Evolutionary conservation across 2,329 filamentous ascomycete genomes (phyloP).

Genomic region (Pleurostoma richardsiae): DNA sequence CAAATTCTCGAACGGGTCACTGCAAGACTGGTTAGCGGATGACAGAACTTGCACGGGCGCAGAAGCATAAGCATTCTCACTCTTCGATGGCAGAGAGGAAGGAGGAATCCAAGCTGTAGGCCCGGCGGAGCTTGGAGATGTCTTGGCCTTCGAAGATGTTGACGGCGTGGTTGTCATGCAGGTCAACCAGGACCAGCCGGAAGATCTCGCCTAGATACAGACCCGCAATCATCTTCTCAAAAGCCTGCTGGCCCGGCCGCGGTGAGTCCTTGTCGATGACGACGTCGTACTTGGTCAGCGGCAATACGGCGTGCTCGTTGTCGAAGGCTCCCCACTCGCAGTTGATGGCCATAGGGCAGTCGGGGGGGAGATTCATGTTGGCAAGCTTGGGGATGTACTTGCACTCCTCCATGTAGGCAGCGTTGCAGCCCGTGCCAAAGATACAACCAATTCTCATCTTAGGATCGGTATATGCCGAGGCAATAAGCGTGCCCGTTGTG

Average conservation of each 20-base stretch:
- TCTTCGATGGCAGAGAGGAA: slow-evolving; percentile 93
- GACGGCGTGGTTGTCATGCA: slow-evolving; percentile 71
- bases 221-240: slow-evolving; percentile 97
- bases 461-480: slow-evolving; percentile 92
- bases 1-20: slow-evolving; percentile 93
- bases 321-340: slow-evolving; percentile 98
- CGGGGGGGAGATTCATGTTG: slow-evolving; percentile 79
- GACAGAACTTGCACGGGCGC: not conserved
- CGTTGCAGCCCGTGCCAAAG: slow-evolving; percentile 97
- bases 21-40: slow-evolving; percentile 24
- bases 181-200: slow-evolving; percentile 77
- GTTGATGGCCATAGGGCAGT: slow-evolving; percentile 90
- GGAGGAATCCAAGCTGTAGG: slow-evolving; percentile 87
- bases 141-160: slow-evolving; percentile 83
- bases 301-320: slow-evolving; percentile 85
- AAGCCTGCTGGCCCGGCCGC: slow-evolving; percentile 87
- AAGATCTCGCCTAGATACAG: slow-evolving; percentile 94
- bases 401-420: slow-evolving; percentile 93
- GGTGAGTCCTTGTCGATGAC: slow-evolving; percentile 89
- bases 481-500: slow-evolving; percentile 93
- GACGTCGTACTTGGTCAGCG: slow-evolving; percentile 78
- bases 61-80: slow-evolving; percentile 33
- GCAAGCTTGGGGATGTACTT: slow-evolving; percentile 91
- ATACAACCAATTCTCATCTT: slow-evolving; percentile 95
- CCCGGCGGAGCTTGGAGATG: slow-evolving; percentile 71